phyloP scores from a whole-genome alignment of 148 eudicot genomes.

The Diospyros lotus region DNA sequence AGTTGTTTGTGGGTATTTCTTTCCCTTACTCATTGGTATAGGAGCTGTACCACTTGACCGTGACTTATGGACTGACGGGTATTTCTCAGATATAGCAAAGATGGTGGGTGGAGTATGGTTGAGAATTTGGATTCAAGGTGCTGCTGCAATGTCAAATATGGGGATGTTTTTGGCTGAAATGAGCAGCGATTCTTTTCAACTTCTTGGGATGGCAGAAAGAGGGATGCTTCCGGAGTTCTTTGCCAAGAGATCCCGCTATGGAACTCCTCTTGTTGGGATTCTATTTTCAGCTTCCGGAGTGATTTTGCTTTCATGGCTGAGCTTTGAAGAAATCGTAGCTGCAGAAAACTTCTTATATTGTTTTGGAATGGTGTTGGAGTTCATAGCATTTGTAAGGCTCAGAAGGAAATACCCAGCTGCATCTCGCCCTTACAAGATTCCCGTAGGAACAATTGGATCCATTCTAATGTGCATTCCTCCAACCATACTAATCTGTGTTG shows the following conservation, averaged over 20 bases:
- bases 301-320: conserved; percentile 12
- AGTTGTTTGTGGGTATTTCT: conserved; percentile 2
- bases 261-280: conserved; percentile 13
- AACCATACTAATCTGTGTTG: not conserved
- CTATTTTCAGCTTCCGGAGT: conserved; percentile 9
- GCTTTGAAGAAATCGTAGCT: conserved; percentile 6
- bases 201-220: conserved; percentile 14
- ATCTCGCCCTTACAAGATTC: conserved; percentile 15
- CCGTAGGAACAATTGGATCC: conserved; percentile 8
- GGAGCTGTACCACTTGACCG: conserved; percentile 12
- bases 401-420: conserved; percentile 7
- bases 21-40: conserved; percentile 6
- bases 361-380: conserved; percentile 10
- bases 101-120: conserved; percentile 11
- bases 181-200: conserved; percentile 16
- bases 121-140: conserved; percentile 12
- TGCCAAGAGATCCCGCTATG: conserved; percentile 12
- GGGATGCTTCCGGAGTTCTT: conserved; percentile 11
- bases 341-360: conserved; percentile 12
- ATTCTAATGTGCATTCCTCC: conserved; percentile 13
- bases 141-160: conserved; percentile 14
- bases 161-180: conserved; percentile 12
- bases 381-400: conserved; percentile 3
- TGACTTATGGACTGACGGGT: conserved; percentile 9
- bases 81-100: conserved; percentile 1